These are phyloP conservation scores for Purpureocillium takamizusanense DNA, from an alignment of 2,329 filamentous ascomycete genomes.

Conservation along the genomic window DNA sequence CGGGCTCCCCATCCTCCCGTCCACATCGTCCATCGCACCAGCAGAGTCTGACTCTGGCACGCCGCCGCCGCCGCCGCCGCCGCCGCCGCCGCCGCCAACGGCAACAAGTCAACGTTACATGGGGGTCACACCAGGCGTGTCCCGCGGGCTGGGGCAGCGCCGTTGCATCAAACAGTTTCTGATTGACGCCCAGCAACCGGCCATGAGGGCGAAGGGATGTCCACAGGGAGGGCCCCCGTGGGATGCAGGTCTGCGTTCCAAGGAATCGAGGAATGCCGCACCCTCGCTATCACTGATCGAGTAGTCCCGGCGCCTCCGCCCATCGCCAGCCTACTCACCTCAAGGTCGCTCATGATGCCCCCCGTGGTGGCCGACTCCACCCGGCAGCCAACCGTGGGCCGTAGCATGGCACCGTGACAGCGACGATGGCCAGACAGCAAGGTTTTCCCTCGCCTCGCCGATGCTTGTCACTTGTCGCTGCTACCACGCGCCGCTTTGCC, in stretches of 20 bases:
- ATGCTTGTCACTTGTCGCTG: background rate
- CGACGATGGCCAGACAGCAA: background rate
- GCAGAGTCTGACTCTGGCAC: no score
- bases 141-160: no score
- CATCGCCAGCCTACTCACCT: no score
- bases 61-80: no score
- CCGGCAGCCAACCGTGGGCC: slow-evolving; percentile 5
- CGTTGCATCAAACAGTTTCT: background rate
- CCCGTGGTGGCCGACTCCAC: background rate
- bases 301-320: slow-evolving; percentile 1
- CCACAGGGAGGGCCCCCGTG: no score
- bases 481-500: background rate
- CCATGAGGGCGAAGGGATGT: no score
- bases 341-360: no score
- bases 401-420: slow-evolving; percentile 6
- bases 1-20: no score
- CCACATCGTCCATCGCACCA: no score
- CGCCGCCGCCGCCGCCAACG: no score
- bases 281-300: background rate
- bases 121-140: background rate
- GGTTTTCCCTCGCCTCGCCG: background rate
- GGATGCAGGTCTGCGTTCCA: background rate
- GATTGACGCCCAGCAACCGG: no score
- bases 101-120: slow-evolving; percentile 11
- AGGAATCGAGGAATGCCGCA: background rate